These are phyloP conservation scores for Cyphellophora europaea DNA, from an alignment of 2,329 filamentous ascomycete species.

Conservation along the genomic window DNA sequence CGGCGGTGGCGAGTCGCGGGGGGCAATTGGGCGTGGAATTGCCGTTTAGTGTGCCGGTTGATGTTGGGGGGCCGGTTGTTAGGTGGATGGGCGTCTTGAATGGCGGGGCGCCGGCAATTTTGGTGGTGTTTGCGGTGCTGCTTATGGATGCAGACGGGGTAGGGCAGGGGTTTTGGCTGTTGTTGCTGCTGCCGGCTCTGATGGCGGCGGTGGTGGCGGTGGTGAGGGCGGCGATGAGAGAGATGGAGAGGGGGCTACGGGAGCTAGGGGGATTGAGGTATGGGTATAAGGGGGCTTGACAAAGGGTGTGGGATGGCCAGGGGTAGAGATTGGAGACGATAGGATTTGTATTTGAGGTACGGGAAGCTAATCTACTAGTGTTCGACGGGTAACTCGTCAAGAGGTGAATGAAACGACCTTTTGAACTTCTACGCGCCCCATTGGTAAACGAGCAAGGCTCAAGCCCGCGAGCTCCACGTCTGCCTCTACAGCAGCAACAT, in stretches of 20 bases:
- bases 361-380: too few relatives aligned
- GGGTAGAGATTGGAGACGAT: not conserved
- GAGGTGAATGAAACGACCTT: not conserved
- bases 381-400: not conserved
- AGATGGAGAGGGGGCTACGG: slow-evolving; percentile 12
- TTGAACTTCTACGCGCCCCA: not conserved
- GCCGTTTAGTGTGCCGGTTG: too few relatives aligned
- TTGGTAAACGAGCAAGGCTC: not conserved
- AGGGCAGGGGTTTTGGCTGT: slow-evolving; percentile 16
- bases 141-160: slow-evolving; percentile 6
- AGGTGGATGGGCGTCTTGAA: too few relatives aligned
- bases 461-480: not conserved
- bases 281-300: slow-evolving; percentile 19
- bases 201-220: slow-evolving; percentile 14
- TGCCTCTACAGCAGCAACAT: not conserved
- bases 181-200: slow-evolving; percentile 15
- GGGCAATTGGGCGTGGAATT: not conserved
- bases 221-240: slow-evolving; percentile 15
- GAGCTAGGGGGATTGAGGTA: slow-evolving; percentile 17
- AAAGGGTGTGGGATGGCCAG: not conserved
- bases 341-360: too few relatives aligned
- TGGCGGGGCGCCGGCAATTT: slow-evolving; percentile 1
- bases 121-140: not conserved
- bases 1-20: not conserved
- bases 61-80: too few relatives aligned